A percentile compares a stretch with the other conserved stretches of the same genome.
These are phyloP conservation scores for Pharnaceum exiguum DNA, from an alignment of 148 eudicot species.

Conservation along the genomic window DNA sequence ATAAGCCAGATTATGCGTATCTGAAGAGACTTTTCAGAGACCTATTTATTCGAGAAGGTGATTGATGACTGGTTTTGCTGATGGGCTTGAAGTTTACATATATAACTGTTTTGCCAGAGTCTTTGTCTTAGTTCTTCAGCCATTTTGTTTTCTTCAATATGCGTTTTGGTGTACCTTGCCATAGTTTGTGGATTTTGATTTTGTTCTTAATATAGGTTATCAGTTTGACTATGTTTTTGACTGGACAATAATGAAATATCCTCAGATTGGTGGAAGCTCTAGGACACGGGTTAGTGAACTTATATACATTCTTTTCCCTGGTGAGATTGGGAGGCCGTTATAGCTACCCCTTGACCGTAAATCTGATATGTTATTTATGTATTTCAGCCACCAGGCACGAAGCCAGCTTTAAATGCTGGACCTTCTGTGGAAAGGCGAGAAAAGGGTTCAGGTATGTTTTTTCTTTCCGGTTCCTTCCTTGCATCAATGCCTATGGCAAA, in stretches of 20 bases:
- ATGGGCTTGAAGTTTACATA: not conserved
- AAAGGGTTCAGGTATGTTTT: conserved; percentile 70
- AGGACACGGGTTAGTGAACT: conserved; percentile 48
- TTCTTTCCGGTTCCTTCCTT: not conserved
- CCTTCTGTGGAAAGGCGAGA: conserved; percentile 79
- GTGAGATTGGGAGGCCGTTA: conserved; percentile 23
- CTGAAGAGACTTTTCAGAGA: conserved; percentile 94
- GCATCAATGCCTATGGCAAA: too few species aligned
- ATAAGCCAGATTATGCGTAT: conserved; percentile 93
- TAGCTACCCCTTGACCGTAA: not conserved
- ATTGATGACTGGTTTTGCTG: not conserved
- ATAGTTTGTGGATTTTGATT: not conserved
- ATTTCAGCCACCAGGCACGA: conserved; percentile 51
- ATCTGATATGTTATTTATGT: conserved; percentile 11
- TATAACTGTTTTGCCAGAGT: not conserved
- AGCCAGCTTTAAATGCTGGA: conserved; percentile 57
- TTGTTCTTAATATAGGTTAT: conserved; percentile 48
- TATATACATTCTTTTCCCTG: conserved; percentile 13
- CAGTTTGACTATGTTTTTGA: conserved; percentile 91
- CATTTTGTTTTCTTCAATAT: not conserved
- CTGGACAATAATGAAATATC: conserved; percentile 93
- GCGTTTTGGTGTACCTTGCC: not conserved
- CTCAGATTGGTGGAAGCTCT: conserved; percentile 81
- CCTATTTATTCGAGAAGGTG: conserved; percentile 94
- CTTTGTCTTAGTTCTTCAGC: not conserved